Evolutionary conservation across 805 yeast species (phyloP), one percentile per base, ranked within the genome.

Genomic region (Myxozyma vanderwaltii): DNA sequence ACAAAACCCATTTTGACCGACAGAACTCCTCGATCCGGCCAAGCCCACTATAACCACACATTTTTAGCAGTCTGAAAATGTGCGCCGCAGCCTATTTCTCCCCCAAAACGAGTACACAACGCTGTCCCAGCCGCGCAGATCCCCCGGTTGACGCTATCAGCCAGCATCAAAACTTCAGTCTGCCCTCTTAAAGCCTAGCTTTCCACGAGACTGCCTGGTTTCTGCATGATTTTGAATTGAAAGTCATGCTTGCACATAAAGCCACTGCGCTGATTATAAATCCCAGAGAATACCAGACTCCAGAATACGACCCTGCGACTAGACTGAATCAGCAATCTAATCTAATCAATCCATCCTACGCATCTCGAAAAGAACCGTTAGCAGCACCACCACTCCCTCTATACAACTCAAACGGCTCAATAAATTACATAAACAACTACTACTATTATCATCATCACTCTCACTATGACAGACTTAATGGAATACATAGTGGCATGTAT

Each of bases 281-380:
- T 23, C 64, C 64, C 2, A 51, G 62, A 10, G 64, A 60, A 4
- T 53, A 51, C 47, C 54, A 56, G 15, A 31, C 26, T 4, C 21
- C 54, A 4, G 31, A 46, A 8, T 43, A 35, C 29, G 41, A 40
- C 43, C 29, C 51, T 36, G 49, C 38, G 36, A 3, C 19, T 38
- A 24, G 26, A 27, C 24, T 17, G 24, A 13, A 10, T 8, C 17
- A 13, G 19, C 47, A 39, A 17, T 23, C 54, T 5, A 50, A 38
- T 29, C 41, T 60, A n/a, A 27, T 61, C 35, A 44, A 53, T 36
- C 51, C 58, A 19, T 35, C 46, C 31, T 23, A 19, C 39, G 59
- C 63, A 19, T 54, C 59, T n/a, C 44, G 59, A 5, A 59, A 59
- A 35, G 59, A 57, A 8, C 62, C 60, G 13, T 38, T 61, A 15